Evolutionary conservation across 768 basidiomycete species (phyloP).

Genomic region (Podaxis sp.): DNA sequence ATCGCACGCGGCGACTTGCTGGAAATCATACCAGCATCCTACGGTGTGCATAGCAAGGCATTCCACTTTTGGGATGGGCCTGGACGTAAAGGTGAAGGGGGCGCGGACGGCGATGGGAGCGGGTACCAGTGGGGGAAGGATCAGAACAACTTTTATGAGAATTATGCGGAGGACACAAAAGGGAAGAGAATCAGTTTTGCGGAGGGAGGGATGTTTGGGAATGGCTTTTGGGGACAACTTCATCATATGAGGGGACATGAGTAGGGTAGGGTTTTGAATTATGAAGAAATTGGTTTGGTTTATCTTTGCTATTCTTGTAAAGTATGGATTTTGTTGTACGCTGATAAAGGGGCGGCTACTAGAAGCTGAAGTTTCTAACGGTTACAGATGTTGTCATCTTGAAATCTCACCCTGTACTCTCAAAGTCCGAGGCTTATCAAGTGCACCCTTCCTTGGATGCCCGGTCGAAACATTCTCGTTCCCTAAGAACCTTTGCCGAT

Average conservation of each 20-base stretch:
- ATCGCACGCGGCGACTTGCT: conserved; percentile 95
- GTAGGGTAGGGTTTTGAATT: too few relatives aligned
- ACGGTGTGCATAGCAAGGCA: conserved; percentile 87
- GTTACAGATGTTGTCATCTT: too few relatives aligned
- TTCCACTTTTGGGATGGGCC: conserved; percentile 94
- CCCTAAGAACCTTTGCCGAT: too few relatives aligned
- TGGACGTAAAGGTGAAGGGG: conserved; percentile 49
- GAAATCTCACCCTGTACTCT: too few relatives aligned
- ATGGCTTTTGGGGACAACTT: neutral
- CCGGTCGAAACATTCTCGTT: too few relatives aligned
- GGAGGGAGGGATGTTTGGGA: conserved; percentile 16
- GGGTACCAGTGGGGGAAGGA: conserved; percentile 40
- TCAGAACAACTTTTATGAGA: conserved; percentile 84
- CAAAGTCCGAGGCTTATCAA: too few relatives aligned
- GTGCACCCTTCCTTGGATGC: too few relatives aligned
- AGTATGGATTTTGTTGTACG: too few relatives aligned
- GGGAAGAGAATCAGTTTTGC: conserved; percentile 47
- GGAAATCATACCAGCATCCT: conserved; percentile 86
- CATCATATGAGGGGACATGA: neutral
- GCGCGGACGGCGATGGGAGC: conserved; percentile 21
- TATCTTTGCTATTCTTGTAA: too few relatives aligned
- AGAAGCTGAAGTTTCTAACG: too few relatives aligned
- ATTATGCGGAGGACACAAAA: conserved; percentile 76
- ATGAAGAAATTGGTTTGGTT: too few relatives aligned
- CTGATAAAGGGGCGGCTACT: too few relatives aligned